phyloP scores from a whole-genome alignment of 1,139 yeast species.

The Protomyces arabidopsidicola region DNA sequence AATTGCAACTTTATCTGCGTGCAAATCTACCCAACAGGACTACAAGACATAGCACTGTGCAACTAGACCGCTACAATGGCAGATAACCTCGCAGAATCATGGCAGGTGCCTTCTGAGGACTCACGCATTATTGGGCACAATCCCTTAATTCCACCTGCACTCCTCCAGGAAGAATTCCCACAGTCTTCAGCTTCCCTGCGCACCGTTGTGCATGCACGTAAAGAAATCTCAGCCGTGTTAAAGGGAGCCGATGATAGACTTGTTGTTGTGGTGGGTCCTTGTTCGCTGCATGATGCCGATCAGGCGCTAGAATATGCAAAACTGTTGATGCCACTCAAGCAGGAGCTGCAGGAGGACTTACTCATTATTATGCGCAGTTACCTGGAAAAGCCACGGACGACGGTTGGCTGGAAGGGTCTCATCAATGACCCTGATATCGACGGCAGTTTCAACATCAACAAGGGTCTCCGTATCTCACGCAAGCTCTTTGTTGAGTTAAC shows the following conservation, averaged over 20 bases:
- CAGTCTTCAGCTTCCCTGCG: slow-evolving; percentile 56
- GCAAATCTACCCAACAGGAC: no score
- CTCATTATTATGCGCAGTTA: slow-evolving; percentile 94
- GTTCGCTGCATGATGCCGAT: slow-evolving; percentile 89
- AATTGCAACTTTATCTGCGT: no score
- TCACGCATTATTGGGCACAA: slow-evolving; percentile 70
- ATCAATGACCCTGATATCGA: slow-evolving; percentile 97
- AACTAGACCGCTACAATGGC: not conserved
- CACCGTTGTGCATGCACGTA: slow-evolving; percentile 69
- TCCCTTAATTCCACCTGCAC: slow-evolving; percentile 90
- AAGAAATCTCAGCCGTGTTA: slow-evolving; percentile 63
- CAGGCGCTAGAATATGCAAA: slow-evolving; percentile 88
- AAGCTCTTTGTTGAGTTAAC: slow-evolving; percentile 81
- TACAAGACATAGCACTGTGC: no score
- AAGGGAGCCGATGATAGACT: slow-evolving; percentile 76
- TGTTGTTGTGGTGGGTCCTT: slow-evolving; percentile 86
- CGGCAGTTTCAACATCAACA: slow-evolving; percentile 87
- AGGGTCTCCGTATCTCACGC: slow-evolving; percentile 85
- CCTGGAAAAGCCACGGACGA: slow-evolving; percentile 95
- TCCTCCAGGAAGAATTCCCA: slow-evolving; percentile 85
- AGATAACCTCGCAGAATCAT: slow-evolving; percentile 13
- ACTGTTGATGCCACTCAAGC: slow-evolving; percentile 55
- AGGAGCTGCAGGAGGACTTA: slow-evolving; percentile 66
- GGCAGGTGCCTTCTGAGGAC: slow-evolving; percentile 27
- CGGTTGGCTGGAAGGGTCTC: slow-evolving; percentile 97